phyloP scores from a whole-genome alignment of 306 rosid genomes.

The Arachis hypogaea region DNA sequence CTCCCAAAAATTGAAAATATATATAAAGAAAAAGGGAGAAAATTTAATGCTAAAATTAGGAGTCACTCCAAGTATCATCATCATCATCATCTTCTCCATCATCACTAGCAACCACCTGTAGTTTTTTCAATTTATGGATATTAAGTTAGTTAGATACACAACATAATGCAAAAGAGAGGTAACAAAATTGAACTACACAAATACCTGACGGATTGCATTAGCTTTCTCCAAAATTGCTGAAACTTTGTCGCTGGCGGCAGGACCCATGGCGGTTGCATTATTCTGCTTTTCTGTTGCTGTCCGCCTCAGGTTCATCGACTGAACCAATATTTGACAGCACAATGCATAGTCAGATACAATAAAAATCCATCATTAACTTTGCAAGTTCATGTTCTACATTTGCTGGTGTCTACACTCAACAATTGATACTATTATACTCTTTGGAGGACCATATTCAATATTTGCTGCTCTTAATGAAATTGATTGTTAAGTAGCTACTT shows the following conservation, averaged over 20 bases:
- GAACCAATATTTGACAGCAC: conserved; percentile 35
- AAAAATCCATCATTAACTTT: not conserved
- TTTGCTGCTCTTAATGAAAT: not conserved
- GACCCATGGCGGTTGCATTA: conserved; percentile 45
- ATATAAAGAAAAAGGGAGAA: not conserved
- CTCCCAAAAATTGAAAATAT: not conserved
- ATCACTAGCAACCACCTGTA: conserved; percentile 92
- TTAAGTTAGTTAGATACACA: conserved; percentile 17
- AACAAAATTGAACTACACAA: not conserved
- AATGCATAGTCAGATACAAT: conserved; percentile 36
- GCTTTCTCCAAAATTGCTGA: conserved; percentile 98
- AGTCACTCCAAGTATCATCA: conserved; percentile 79
- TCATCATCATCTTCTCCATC: conserved; percentile 69
- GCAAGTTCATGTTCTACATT: conserved; percentile 12
- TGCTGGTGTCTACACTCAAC: not conserved
- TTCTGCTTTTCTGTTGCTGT: conserved; percentile 63
- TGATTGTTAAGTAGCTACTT: conserved; percentile 34
- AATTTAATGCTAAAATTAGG: conserved; percentile 42
- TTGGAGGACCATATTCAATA: conserved; percentile 1
- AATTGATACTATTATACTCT: too few species aligned
- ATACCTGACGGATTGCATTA: conserved; percentile 94
- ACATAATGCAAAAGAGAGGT: conserved; percentile 1
- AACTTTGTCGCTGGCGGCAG: conserved; percentile 69
- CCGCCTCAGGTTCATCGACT: conserved; percentile 91
- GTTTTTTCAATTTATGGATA: conserved; percentile 29